Evolutionary conservation across 129 eudicot species (phyloP).

Genomic region (Flaveria sonorensis): DNA sequence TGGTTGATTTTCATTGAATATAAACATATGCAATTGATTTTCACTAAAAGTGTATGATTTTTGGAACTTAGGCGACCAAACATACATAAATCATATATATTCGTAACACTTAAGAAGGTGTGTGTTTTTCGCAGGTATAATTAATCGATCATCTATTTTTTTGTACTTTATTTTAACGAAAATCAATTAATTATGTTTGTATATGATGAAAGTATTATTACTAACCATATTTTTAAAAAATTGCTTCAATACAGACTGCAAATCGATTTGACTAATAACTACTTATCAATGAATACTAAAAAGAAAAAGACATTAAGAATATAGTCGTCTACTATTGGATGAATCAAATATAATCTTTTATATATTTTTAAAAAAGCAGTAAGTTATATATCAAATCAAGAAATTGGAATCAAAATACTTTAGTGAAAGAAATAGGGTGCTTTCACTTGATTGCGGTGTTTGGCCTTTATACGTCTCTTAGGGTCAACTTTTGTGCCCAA

Average conservation of each 20-base stretch:
- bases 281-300: too few relatives aligned
- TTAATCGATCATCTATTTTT: neutral
- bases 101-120: neutral
- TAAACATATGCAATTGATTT: too few relatives aligned
- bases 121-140: too few relatives aligned
- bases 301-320: too few relatives aligned
- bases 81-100: neutral
- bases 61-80: neutral
- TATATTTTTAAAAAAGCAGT: neutral
- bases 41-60: too few relatives aligned
- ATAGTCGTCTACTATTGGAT: too few relatives aligned
- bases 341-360: neutral
- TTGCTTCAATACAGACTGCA: too few relatives aligned
- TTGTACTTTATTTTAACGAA: neutral
- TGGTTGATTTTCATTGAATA: too few relatives aligned
- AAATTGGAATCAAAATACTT: neutral
- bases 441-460: slow-evolving; percentile 18
- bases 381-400: slow-evolving; percentile 3
- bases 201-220: neutral
- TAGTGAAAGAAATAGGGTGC: slow-evolving; percentile 1
- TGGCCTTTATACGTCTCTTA: neutral
- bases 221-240: too few relatives aligned
- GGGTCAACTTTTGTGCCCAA: slow-evolving; percentile 5
- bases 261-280: too few relatives aligned
- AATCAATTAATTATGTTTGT: neutral